Base-by-base conservation (phyloP, 2,329 filamentous ascomycete genomes). In the Aureobasidium musti region DNA sequence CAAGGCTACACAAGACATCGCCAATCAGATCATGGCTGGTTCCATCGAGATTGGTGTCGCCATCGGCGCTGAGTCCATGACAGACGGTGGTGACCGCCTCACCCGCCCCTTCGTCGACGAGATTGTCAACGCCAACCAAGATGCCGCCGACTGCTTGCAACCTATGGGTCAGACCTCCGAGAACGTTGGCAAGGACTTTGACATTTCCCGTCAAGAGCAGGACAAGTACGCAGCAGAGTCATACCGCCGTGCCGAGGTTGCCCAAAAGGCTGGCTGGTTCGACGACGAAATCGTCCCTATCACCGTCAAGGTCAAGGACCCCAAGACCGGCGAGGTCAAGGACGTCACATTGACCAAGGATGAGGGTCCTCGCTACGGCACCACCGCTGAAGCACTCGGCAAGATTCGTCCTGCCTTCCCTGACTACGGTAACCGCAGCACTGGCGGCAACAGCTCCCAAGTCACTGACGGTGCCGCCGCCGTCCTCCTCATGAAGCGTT, bases 161-260 rank as follows among this genome's bases (percentile, higher is more conserved):
- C 91, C 94, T 71, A 99, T 99, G 95, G 95, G 95, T 26, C 96
- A 96, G 86, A 99, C 95, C 2, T 94, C 90, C 68, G 95, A 99
- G 83, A 98, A 98, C 76, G 92, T 99, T 33, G 92, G 89, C 73
- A 87, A 87, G 57, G 95, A 98, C 80, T 98, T 98, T 78, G 86
- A 89, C 75, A 89, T 99, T 76, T 81, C 86, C 2, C 87, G 95
- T 68, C 88, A 93, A 76, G 80, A 82, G 76, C 91, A 98, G 81
- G 95, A 99, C 79, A 82, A 84, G 71, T 98, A 88, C 77, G 91
- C 95, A 0, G 90, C 90, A 11, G 92, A 96, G 82, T 92, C 89
- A 53, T 99, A 92, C 83, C 86, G 88, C 70, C 86, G 92, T 56
- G 95, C 95, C 33, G 95, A 99, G 82, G 83, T 79, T 49, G 93